A percentile compares a stretch with the other conserved stretches of the same genome.
These are phyloP conservation scores for Tylopilus balloui DNA, from an alignment of 768 basidiomycete genomes.

Conservation along the genomic window DNA sequence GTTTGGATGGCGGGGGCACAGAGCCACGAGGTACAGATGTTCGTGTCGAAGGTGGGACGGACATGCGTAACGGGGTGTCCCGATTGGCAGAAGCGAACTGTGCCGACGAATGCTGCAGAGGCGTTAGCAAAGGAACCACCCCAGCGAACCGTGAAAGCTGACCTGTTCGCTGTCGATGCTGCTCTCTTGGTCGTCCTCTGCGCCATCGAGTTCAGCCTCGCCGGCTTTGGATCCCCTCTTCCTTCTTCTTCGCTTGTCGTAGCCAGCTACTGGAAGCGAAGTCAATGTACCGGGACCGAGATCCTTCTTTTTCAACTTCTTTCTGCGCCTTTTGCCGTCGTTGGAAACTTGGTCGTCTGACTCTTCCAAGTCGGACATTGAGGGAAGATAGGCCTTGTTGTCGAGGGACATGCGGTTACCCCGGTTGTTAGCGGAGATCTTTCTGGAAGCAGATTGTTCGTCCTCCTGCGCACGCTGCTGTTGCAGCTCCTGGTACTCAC, in stretches of 20 bases:
- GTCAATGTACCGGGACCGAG: conserved; percentile 53
- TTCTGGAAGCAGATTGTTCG: conserved; percentile 31
- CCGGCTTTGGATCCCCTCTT: conserved; percentile 44
- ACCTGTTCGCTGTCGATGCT: conserved; percentile 40
- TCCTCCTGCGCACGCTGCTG: conserved; percentile 22
- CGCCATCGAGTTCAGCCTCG: conserved; percentile 33
- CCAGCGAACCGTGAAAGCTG: conserved; percentile 23
- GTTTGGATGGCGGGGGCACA: conserved; percentile 37
- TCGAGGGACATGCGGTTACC: conserved; percentile 67
- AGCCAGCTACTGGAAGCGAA: conserved; percentile 61
- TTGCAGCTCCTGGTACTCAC: conserved; percentile 46
- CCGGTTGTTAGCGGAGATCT: conserved; percentile 36
- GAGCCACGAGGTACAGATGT: conserved; percentile 38
- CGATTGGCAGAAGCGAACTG: conserved; percentile 35
- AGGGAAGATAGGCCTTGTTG: conserved; percentile 78
- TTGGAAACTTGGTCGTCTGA: conserved; percentile 60
- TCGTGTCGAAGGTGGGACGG: conserved; percentile 37
- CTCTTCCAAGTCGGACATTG: conserved; percentile 59
- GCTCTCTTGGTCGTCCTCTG: conserved; percentile 47
- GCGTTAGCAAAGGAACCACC: conserved; percentile 6
- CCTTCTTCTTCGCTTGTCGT: conserved; percentile 59
- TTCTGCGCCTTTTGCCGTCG: conserved; percentile 49
- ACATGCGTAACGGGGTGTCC: conserved; percentile 29
- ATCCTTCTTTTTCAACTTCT: conserved; percentile 47
- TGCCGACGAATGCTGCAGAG: conserved; percentile 23